Evolutionary conservation across 805 yeast genomes (phyloP), one percentile per base, ranked within the genome.

Genomic region (Geotrichum ghanense): DNA sequence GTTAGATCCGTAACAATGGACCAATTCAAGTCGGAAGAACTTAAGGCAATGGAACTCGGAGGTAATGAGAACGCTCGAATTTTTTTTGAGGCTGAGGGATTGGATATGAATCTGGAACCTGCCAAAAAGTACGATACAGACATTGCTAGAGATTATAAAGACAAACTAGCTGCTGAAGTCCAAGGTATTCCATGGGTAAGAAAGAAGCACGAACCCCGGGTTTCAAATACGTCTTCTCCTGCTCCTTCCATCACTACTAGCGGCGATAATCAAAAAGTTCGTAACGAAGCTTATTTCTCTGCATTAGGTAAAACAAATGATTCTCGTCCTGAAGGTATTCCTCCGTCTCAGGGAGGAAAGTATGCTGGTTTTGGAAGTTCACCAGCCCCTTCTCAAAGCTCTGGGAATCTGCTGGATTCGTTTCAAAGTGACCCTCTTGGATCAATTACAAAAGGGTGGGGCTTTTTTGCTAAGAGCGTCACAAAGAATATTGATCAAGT

Each of bases 1-100:
- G 97, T 92, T 31, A 75, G 98, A 61, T 83, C 95, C 22, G 89
- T 92, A 56, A 92, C 97, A 5, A 92, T 92, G 98, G 98, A 92
- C 66, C 97, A 88, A 69, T 92, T 94, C 72, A 92, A 90, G 68
- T 81, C 87, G 3, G 95, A 89, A 37, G 98, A 92, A 63, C 73
- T 89, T 48, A 67, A 76, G 53, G 72, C 94, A 50, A 90, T 92
- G 97, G 97, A 90, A 59, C 67, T 78, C 50, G 98, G 98, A 48
- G 98, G 98, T 20, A 92, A 92, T 60, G 83, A 76, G 46, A 76
- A 75, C 22, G 84, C 92, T 56, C 74, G 70, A 24, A 70, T 68
- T 48, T 92, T 81, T 61, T 80, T 92, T 60, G 72, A 68, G 41
- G 65, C 72, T 7, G 79, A 88, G 62, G 95, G 95, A 21, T 64